Evolutionary conservation across 257 asterid genomes (phyloP), one percentile per base, ranked within the genome.

Genomic region (Solanum chmielewskii): DNA sequence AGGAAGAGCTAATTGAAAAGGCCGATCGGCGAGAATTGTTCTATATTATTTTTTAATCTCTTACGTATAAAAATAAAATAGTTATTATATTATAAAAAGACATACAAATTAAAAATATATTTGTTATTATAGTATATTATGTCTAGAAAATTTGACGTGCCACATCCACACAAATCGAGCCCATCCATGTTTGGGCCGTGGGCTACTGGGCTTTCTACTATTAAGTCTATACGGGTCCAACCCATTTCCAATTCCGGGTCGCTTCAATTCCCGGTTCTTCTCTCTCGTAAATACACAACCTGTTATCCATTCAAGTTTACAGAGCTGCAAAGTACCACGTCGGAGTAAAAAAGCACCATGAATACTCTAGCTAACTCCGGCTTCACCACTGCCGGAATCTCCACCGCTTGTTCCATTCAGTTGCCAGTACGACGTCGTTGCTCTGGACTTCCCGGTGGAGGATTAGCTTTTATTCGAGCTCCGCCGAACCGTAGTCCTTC

Each of bases 341-440:
- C 35, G 52, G 71, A 66, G 56, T 47, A 29, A 70, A 31, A 31
- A 56, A 33, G 25, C 37, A 85, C 86, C 73, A 95, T 96, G 99
- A 92, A 89, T 91, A 87, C 94, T 84, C 86, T 94, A 83, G 88
- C 93, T 59, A 80, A 80, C 66, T 89, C 93, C 83, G 90, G 90
- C 92, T 92, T 91, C 93, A 75, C 94, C 93, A 71, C 93, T 13
- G 83, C 93, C 39, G 92, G 88, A 83, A 85, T 94, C 56, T 87
- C 92, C 84, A 84, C 93, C 89, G 39, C 93, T 44, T 83, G 85
- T 83, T 90, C 91, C 83, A 90, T 91, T n/a, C 91, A 88, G 70
- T 90, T 91, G 69, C 94, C 91, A 70, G 59, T 71, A 3, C 89
- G 86, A 66, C 84, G 77, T 73, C 92, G 75, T 60, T 87, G 56